These are phyloP conservation scores for Carex sylvatica DNA, from an alignment of 202 grass and related monocot genomes.

Conservation along the genomic window DNA sequence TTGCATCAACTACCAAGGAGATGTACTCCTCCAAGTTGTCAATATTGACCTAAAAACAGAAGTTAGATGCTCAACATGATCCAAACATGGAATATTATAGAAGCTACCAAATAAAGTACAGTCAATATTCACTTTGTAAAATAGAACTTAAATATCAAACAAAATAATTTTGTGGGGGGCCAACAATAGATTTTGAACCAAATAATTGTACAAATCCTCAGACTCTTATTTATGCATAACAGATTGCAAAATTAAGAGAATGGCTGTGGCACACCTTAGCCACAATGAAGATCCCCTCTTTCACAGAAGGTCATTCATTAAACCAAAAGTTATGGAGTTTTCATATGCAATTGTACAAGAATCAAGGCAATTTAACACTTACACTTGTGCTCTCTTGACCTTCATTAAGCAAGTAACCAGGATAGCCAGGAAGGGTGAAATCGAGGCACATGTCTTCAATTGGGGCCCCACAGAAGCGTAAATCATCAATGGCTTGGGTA, in stretches of 20 bases:
- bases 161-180: background rate
- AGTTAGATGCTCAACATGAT: constrained; percentile 1
- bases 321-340: constrained; percentile 4
- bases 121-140: background rate
- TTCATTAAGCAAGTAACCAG: constrained; percentile 74
- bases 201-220: background rate
- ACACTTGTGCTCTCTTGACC: constrained; percentile 49
- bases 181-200: constrained; percentile 13
- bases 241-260: background rate
- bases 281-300: background rate
- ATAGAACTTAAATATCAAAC: background rate
- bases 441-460: constrained; percentile 75
- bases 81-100: background rate
- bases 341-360: constrained; percentile 2
- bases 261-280: background rate
- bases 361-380: constrained; percentile 16
- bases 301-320: background rate
- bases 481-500: constrained; percentile 36
- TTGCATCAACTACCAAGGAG: constrained; percentile 67
- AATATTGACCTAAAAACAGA: constrained; percentile 54
- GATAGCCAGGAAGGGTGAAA: constrained; percentile 87
- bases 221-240: background rate
- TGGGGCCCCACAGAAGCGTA: constrained; percentile 53
- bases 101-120: background rate
- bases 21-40: constrained; percentile 75